A percentile compares a stretch with the other conserved stretches of the same genome.
These are phyloP conservation scores for Naganishia albida DNA, from an alignment of 1,284 basidiomycete species.

Conservation along the genomic window DNA sequence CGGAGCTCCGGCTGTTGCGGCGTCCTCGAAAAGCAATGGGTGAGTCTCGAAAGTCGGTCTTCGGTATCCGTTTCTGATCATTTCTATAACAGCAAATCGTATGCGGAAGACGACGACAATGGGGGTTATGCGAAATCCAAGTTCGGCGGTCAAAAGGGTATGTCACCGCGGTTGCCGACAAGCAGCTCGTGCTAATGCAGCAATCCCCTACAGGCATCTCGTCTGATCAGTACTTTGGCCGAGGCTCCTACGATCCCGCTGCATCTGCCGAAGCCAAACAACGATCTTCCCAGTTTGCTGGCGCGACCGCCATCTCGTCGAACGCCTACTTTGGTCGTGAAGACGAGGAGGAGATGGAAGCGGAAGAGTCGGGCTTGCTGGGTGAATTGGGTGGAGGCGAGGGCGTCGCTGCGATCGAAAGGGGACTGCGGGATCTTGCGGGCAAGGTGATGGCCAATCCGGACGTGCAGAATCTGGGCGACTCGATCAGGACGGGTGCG, in stretches of 20 bases:
- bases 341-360: slow-evolving; percentile 56
- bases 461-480: slow-evolving; percentile 84
- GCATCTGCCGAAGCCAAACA: slow-evolving; percentile 74
- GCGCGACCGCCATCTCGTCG: slow-evolving; percentile 90
- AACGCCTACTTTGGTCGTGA: slow-evolving; percentile 95
- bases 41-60: slow-evolving; percentile 45
- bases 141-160: slow-evolving; percentile 82
- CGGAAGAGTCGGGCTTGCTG: slow-evolving; percentile 55
- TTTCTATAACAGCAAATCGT: slow-evolving; percentile 31
- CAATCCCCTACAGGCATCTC: slow-evolving; percentile 66
- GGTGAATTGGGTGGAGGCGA: slow-evolving; percentile 67
- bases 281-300: slow-evolving; percentile 81
- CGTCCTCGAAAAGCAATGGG: slow-evolving; percentile 56
- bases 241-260: slow-evolving; percentile 80
- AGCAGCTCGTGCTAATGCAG: background rate
- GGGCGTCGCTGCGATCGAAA: slow-evolving; percentile 64
- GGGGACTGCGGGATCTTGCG: slow-evolving; percentile 76
- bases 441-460: slow-evolving; percentile 79
- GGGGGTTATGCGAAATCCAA: slow-evolving; percentile 82
- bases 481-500: slow-evolving; percentile 77
- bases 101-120: slow-evolving; percentile 61
- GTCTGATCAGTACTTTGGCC: slow-evolving; percentile 95
- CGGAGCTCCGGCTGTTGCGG: slow-evolving; percentile 55
- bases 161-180: background rate
- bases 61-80: background rate